Percentiles rank a stretch among this genome's conserved stretches.
Evolutionary conservation across 768 basidiomycete genomes (phyloP).

Genomic region (Gymnopilus junonius): DNA sequence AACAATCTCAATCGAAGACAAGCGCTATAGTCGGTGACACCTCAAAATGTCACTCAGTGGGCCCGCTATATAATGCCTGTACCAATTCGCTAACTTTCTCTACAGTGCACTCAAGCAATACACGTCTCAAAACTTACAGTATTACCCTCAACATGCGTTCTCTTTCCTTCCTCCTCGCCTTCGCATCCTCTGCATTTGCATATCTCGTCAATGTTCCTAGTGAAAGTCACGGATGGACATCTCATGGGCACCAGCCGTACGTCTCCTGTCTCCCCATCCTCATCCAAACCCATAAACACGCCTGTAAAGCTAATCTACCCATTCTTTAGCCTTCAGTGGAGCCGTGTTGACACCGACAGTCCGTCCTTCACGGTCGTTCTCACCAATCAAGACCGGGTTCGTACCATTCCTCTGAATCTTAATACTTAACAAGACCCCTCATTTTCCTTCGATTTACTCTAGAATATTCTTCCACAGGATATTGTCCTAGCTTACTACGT

Average conservation of each 20-base stretch:
- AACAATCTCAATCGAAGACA: too few relatives aligned
- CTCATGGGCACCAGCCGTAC: not conserved
- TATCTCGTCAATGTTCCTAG: not conserved
- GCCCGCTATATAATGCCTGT: too few relatives aligned
- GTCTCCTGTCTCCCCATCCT: not conserved
- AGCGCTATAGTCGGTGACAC: too few relatives aligned
- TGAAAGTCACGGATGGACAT: not conserved
- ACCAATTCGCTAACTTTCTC: not conserved
- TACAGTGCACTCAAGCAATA: not conserved
- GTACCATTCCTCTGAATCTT: not conserved
- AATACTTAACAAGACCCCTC: not conserved
- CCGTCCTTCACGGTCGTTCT: not conserved
- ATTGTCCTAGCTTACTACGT: not conserved
- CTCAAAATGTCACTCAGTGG: too few relatives aligned
- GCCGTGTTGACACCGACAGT: slow-evolving; percentile 2
- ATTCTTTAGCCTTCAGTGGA: not conserved
- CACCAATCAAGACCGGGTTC: not conserved
- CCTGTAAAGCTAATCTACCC: not conserved
- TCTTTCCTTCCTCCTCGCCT: not conserved
- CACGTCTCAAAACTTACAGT: not conserved
- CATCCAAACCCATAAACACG: too few relatives aligned
- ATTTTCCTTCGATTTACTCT: too few relatives aligned
- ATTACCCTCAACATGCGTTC: not conserved
- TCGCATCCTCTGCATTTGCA: not conserved
- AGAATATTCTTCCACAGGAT: not conserved